A percentile compares a stretch with the other conserved stretches of the same genome.
Evolutionary conservation across 2,329 filamentous ascomycete genomes (phyloP).

Genomic region (Cercospora nicotianae): DNA sequence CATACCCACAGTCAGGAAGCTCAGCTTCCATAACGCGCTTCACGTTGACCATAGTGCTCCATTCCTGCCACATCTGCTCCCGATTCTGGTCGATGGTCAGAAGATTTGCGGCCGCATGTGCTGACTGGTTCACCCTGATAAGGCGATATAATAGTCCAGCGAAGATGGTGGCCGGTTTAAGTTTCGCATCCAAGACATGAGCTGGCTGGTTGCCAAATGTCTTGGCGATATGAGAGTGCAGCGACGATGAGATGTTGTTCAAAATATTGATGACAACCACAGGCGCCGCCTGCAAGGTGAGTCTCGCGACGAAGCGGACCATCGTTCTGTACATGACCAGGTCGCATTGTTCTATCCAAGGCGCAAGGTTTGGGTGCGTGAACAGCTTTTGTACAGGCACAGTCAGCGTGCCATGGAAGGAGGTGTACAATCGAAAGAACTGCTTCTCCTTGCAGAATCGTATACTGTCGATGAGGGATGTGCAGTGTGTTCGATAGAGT

Average conservation of each 20-base stretch:
- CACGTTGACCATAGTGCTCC: constrained; percentile 64
- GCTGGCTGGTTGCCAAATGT: constrained; percentile 82
- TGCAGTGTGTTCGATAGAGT: constrained; percentile 91
- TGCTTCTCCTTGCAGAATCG: constrained; percentile 96
- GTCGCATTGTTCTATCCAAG: constrained; percentile 95
- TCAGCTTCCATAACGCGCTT: constrained; percentile 59
- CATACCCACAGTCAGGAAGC: constrained; percentile 55
- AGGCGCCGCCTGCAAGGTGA: constrained; percentile 88
- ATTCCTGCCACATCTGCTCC: constrained; percentile 94
- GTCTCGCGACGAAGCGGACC: constrained; percentile 84
- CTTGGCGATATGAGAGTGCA: constrained; percentile 78
- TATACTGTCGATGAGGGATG: constrained; percentile 91
- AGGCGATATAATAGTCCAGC: constrained; percentile 82
- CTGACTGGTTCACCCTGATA: constrained; percentile 86
- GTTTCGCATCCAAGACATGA: constrained; percentile 83
- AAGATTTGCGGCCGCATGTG: constrained; percentile 91
- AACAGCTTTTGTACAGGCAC: constrained; percentile 95
- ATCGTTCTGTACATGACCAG: constrained; percentile 96
- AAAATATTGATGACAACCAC: constrained; percentile 84
- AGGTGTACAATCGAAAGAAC: constrained; percentile 91
- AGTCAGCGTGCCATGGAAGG: constrained; percentile 93
- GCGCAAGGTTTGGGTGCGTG: constrained; percentile 73
- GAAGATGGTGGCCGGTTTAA: constrained; percentile 86
- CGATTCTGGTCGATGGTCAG: constrained; percentile 84
- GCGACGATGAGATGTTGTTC: constrained; percentile 76